Percentiles rank a stretch among this genome's conserved stretches.
phyloP scores from a whole-genome alignment of 2,329 filamentous ascomycete genomes.

The Cadophora malorum region DNA sequence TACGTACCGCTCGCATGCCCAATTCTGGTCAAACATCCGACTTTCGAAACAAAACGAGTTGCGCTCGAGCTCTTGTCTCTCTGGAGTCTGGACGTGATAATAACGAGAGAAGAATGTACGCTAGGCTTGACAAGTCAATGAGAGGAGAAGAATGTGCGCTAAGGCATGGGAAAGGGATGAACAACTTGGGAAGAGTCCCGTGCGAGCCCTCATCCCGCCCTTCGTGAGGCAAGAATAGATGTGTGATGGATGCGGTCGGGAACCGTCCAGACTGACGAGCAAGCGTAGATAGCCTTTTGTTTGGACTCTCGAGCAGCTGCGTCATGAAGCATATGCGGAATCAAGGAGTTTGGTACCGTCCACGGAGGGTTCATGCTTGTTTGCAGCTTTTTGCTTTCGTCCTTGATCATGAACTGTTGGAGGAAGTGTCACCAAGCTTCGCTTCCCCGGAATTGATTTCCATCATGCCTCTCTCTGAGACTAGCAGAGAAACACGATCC shows the following conservation, averaged over 20 bases:
- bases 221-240: background rate
- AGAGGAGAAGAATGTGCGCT: background rate
- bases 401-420: background rate
- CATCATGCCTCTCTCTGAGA: slow-evolving; percentile 2
- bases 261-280: background rate
- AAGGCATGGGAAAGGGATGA: slow-evolving; percentile 16
- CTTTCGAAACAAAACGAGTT: slow-evolving; percentile 2
- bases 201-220: background rate
- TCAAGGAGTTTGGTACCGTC: slow-evolving; percentile 1
- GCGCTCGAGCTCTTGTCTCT: slow-evolving; percentile 16
- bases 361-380: slow-evolving; percentile 6
- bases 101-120: background rate
- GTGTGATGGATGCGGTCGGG: background rate
- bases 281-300: slow-evolving; percentile 9
- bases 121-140: background rate
- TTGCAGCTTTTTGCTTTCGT: background rate
- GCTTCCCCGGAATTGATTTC: slow-evolving; percentile 8
- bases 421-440: background rate
- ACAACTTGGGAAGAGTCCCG: slow-evolving; percentile 5
- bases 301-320: background rate
- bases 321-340: slow-evolving; percentile 13
- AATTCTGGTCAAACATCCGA: slow-evolving; percentile 4
- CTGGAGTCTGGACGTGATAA: background rate
- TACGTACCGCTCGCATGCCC: too few relatives aligned
- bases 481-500: background rate